A percentile compares a stretch with the other conserved stretches of the same genome.
Conservation (phyloP, 768 basidiomycete species). For the Tylopilus sp. region DNA sequence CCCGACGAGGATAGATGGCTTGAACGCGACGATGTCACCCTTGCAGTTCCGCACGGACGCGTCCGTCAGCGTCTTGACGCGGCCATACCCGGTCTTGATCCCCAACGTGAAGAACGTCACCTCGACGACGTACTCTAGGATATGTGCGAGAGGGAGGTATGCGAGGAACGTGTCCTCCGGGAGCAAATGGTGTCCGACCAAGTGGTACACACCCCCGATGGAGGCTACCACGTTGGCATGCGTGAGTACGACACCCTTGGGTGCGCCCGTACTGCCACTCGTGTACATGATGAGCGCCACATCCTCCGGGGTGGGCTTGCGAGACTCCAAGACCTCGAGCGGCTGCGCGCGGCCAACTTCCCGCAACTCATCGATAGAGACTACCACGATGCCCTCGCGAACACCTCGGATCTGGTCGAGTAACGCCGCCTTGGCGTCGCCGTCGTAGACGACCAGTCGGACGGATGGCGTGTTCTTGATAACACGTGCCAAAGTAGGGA, state of each 20-base stretch:
- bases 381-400: constrained; percentile 57
- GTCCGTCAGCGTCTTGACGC: constrained; percentile 95
- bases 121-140: constrained; percentile 95
- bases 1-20: constrained; percentile 88
- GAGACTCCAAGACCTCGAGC: constrained; percentile 45
- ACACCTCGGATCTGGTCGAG: constrained; percentile 57
- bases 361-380: constrained; percentile 70
- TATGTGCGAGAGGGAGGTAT: constrained; percentile 92
- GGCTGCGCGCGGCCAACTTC: constrained; percentile 58
- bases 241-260: constrained; percentile 90
- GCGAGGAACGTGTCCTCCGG: constrained; percentile 58
- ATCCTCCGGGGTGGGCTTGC: constrained; percentile 50
- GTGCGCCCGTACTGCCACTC: constrained; percentile 84
- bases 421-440: constrained; percentile 48
- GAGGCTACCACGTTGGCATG: constrained; percentile 86
- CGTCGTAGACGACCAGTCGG: constrained; percentile 84
- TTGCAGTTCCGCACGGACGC: constrained; percentile 84
- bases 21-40: constrained; percentile 82
- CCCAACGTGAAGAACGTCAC: constrained; percentile 70
- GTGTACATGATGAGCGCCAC: constrained; percentile 81
- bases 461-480: constrained; percentile 70
- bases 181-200: constrained; percentile 56
- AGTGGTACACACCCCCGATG: constrained; percentile 72
- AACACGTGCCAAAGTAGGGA: constrained; percentile 73
- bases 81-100: constrained; percentile 83